Evolutionary conservation across 2,329 filamentous ascomycete genomes (phyloP), one percentile per base, ranked within the genome.

Genomic region (Aspergillus alliaceus): DNA sequence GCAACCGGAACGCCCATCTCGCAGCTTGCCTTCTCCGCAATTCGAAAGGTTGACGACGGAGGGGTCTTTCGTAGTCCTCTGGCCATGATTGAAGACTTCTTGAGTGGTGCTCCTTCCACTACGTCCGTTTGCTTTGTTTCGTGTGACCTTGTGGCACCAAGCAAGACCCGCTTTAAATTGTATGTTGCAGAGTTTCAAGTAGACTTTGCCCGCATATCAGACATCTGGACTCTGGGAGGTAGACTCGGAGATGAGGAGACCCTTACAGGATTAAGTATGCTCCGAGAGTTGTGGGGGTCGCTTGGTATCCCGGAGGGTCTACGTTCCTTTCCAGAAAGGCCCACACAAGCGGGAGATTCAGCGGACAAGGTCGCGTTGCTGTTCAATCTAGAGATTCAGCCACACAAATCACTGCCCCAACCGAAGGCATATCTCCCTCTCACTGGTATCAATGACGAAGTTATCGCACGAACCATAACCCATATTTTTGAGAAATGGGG

Each of bases 161-260:
- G 53, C 1, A 24, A 50, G 22, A 61, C 61, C 12, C 55, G 65
- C 6, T 56, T 67, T 39, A 67, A 67, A 39, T 44, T 67, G 6
- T 67, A 67, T 34, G 20, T 61, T 3, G 37, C 39, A 14, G 56
- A 59, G 11, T 50, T 54, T 5, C 56, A 60, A 12, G 64, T 67
- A n/a, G 47, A 53, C 2, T 31, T 57, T 4, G 58, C 29, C 7
- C 57, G 57, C 20, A 40, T 62, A 18, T 37, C 53, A 18, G 57
- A 59, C 8, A 37, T 61, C 15, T 67, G 63, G 64, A 65, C 65
- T 18, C 57, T 67, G 8, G 65, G 59, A 1, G 62, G 62, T 9
- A 48, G 42, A 31, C 40, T 65, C 2, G 32, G 7, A 11, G 57
- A 47, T 20, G 31, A 54, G 8, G 61, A 59, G 12, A 64, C 51